Evolutionary conservation across 1,284 basidiomycete genomes (phyloP).

Genomic region (Volvariella surrecta): DNA sequence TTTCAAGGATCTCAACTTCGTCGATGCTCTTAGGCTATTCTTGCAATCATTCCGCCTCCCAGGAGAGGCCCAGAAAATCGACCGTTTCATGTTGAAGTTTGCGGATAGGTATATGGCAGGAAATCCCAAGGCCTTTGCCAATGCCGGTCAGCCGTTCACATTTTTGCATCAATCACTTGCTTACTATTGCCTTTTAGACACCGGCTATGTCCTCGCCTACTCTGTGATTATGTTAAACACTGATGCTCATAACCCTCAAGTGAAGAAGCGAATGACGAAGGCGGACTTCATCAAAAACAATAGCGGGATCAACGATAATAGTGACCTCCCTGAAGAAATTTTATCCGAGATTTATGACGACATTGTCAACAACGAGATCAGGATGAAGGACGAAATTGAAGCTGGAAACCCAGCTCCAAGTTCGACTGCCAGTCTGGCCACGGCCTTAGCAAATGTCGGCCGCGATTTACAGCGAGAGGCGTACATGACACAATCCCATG

Average conservation of each 20-base stretch:
- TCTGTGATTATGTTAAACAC: slow-evolving; percentile 94
- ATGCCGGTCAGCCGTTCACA: slow-evolving; percentile 50
- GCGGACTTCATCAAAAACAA: slow-evolving; percentile 89
- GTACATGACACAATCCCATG: slow-evolving; percentile 88
- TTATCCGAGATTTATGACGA: slow-evolving; percentile 79
- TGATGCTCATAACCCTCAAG: slow-evolving; percentile 89
- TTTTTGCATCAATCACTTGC: neutral
- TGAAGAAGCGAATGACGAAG: slow-evolving; percentile 91
- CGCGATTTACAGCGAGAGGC: slow-evolving; percentile 91
- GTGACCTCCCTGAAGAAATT: slow-evolving; percentile 81
- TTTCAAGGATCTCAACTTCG: slow-evolving; percentile 74
- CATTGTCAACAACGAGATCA: slow-evolving; percentile 86
- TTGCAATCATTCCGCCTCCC: slow-evolving; percentile 92
- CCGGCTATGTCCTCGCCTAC: slow-evolving; percentile 90
- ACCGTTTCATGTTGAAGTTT: slow-evolving; percentile 98
- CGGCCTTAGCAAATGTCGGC: slow-evolving; percentile 80
- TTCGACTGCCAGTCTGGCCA: slow-evolving; percentile 67
- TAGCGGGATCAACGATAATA: slow-evolving; percentile 87
- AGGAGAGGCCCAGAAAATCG: slow-evolving; percentile 95
- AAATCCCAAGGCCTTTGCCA: slow-evolving; percentile 80
- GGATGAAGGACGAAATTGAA: slow-evolving; percentile 96
- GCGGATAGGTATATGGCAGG: slow-evolving; percentile 90
- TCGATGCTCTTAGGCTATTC: slow-evolving; percentile 82
- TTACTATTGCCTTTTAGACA: slow-evolving; percentile 43
- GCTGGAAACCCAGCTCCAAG: slow-evolving; percentile 35